phyloP scores from a whole-genome alignment of 2,329 filamentous ascomycete species.

The Zelopaecilomyces penicillatus region DNA sequence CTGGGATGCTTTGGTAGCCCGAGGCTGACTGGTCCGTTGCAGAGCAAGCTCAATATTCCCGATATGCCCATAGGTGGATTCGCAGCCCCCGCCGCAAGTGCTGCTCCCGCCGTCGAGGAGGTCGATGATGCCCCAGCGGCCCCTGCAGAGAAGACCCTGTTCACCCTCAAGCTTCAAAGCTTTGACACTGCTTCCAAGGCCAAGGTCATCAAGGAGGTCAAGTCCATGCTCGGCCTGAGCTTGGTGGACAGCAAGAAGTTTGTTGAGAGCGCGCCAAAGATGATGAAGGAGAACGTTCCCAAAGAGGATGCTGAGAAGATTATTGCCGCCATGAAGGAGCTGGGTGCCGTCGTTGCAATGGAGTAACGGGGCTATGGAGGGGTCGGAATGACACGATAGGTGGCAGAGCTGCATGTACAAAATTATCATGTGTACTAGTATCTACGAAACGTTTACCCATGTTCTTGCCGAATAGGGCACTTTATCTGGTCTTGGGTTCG shows the following conservation, averaged over 20 bases:
- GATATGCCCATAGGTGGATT: conserved; percentile 94
- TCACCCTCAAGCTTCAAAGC: conserved; percentile 87
- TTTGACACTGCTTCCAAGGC: conserved; percentile 88
- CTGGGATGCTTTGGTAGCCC: conserved; percentile 5
- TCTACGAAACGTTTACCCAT: conserved; percentile 18
- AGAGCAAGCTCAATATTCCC: conserved; percentile 95
- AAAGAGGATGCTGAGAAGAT: conserved; percentile 99
- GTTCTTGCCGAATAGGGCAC: no score
- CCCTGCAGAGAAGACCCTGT: conserved; percentile 92
- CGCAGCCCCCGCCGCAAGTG: conserved; percentile 57
- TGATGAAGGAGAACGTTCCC: conserved; percentile 96
- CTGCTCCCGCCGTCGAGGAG: conserved; percentile 62
- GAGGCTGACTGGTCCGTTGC: conserved; percentile 6
- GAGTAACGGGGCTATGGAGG: conserved; percentile 51
- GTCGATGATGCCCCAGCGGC: conserved; percentile 82
- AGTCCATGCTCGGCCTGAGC: conserved; percentile 86
- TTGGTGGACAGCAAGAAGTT: conserved; percentile 99
- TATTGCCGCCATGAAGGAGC: conserved; percentile 82
- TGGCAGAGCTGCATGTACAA: conserved; percentile 30
- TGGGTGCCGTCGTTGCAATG: conserved; percentile 84
- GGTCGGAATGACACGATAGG: conserved; percentile 23
- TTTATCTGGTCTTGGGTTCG: no score
- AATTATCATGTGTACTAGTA: conserved; percentile 29
- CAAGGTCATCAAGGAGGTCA: conserved; percentile 99
- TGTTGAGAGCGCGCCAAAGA: conserved; percentile 94